Evolutionary conservation across 2,329 filamentous ascomycete species (phyloP).

Genomic region (Byssoonygena ceratinophila): DNA sequence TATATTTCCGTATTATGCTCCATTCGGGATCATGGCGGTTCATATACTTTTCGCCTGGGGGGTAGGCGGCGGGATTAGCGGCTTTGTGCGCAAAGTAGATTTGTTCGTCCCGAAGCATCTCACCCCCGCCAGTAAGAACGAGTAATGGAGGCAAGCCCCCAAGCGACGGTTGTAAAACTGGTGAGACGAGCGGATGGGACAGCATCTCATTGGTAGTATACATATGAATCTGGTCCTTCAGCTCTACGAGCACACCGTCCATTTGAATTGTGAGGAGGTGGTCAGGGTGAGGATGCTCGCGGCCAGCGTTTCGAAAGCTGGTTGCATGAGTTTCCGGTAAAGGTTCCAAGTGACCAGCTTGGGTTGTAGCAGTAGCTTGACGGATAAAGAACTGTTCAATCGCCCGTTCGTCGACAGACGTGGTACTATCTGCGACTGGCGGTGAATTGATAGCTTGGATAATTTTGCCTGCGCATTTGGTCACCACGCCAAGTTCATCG

Average conservation of each 20-base stretch:
- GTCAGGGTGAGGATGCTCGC: constrained; percentile 5
- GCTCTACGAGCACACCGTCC: constrained; percentile 57
- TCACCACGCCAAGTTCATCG: constrained; percentile 52
- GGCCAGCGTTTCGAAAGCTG: constrained; percentile 18
- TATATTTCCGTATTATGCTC: constrained; percentile 51
- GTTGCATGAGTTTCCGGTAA: constrained; percentile 8
- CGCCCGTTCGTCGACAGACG: constrained; percentile 6
- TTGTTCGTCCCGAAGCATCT: constrained; percentile 85
- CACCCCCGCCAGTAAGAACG: constrained; percentile 77
- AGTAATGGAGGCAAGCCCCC: constrained; percentile 82
- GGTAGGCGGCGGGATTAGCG: constrained; percentile 68
- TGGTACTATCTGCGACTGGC: constrained; percentile 8
- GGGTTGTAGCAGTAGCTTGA: constrained; percentile 26
- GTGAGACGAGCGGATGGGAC: constrained; percentile 79
- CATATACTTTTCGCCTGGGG: constrained; percentile 54
- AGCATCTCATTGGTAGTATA: constrained; percentile 75
- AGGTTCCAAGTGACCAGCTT: constrained; percentile 21
- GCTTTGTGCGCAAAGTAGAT: constrained; percentile 93
- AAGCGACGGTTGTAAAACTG: constrained; percentile 74
- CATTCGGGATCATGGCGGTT: constrained; percentile 50
- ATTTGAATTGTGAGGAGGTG: constrained; percentile 55
- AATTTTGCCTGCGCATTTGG: constrained; percentile 39
- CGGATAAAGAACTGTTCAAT: constrained; percentile 14
- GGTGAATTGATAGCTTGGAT: constrained; percentile 13
- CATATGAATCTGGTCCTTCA: constrained; percentile 90